Conservation (phyloP, 2,329 filamentous ascomycete species). For the Hypoxylon sp. region DNA sequence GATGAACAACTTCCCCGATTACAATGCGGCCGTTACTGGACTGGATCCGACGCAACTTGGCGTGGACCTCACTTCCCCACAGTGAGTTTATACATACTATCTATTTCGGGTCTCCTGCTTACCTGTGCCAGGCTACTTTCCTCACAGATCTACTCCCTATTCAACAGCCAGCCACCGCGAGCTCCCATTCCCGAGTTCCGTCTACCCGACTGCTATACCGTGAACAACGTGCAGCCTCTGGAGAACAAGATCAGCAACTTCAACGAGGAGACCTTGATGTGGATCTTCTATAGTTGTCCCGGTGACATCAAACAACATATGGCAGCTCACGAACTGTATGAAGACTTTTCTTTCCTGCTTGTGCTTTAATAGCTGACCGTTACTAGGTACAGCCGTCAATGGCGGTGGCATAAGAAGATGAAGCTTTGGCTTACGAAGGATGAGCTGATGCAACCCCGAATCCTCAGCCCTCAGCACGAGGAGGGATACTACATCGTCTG, state of each 20-base stretch:
- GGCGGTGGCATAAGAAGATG: slow-evolving; percentile 76
- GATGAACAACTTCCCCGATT: slow-evolving; percentile 73
- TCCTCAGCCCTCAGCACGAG: slow-evolving; percentile 69
- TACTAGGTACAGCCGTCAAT: slow-evolving; percentile 70
- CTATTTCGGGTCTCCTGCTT: slow-evolving; percentile 12
- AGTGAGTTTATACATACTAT: slow-evolving; percentile 60
- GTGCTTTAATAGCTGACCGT: slow-evolving; percentile 29
- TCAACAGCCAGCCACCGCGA: slow-evolving; percentile 69
- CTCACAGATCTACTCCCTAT: slow-evolving; percentile 70
- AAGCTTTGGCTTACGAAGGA: slow-evolving; percentile 76
- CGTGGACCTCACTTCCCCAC: slow-evolving; percentile 67
- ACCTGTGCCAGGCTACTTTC: slow-evolving; percentile 62
- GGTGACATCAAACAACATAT: slow-evolving; percentile 72
- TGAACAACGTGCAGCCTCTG: slow-evolving; percentile 73
- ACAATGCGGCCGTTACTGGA: slow-evolving; percentile 69
- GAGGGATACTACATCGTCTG: slow-evolving; percentile 76
- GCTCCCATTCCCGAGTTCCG: slow-evolving; percentile 68
- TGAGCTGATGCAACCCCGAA: slow-evolving; percentile 72
- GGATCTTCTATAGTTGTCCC: slow-evolving; percentile 76
- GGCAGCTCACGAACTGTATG: slow-evolving; percentile 73
- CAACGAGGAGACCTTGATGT: slow-evolving; percentile 76
- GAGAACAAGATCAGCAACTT: slow-evolving; percentile 74
- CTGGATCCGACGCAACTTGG: slow-evolving; percentile 69
- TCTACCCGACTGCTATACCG: slow-evolving; percentile 74
- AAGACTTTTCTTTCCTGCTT: slow-evolving; percentile 10